These are phyloP conservation scores for Aureobasidium zeae DNA, from an alignment of 2,329 filamentous ascomycete species.

Conservation along the genomic window DNA sequence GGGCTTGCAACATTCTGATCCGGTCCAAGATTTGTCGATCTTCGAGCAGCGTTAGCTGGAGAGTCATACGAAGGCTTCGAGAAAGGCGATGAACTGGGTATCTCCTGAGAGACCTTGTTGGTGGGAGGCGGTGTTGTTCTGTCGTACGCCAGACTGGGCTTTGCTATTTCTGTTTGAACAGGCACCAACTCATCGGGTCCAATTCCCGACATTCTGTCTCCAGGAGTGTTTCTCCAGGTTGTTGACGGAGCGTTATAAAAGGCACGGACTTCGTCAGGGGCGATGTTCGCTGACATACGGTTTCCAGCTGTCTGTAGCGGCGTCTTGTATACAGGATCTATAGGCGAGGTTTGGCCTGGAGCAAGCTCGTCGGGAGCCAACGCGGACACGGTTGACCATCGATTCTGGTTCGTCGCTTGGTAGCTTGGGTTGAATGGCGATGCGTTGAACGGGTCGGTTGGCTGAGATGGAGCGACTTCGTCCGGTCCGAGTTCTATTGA, in stretches of 20 bases:
- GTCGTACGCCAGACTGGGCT: not conserved
- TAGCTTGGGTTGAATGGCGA: not conserved
- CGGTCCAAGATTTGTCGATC: conserved; percentile 1
- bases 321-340: not conserved
- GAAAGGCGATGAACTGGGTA: not conserved
- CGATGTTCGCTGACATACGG: not conserved
- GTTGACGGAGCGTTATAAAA: not conserved
- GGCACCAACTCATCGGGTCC: not conserved
- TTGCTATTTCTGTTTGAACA: not conserved
- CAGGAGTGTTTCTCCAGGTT: not conserved
- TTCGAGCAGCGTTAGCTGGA: not conserved
- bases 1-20: not conserved
- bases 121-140: conserved; percentile 2
- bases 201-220: too few relatives aligned
- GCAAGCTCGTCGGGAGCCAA: not conserved
- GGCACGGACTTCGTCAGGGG: not conserved
- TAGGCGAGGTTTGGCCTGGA: not conserved
- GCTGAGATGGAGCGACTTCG: not conserved
- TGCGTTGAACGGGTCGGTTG: not conserved
- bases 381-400: not conserved
- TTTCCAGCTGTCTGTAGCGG: not conserved
- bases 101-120: not conserved
- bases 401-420: not conserved
- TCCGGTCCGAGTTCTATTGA: not conserved
- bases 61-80: not conserved